Evolutionary conservation across 164 flowering plant species (phyloP), one percentile per base, ranked within the genome.

Genomic region (Taxillus chinensis): DNA sequence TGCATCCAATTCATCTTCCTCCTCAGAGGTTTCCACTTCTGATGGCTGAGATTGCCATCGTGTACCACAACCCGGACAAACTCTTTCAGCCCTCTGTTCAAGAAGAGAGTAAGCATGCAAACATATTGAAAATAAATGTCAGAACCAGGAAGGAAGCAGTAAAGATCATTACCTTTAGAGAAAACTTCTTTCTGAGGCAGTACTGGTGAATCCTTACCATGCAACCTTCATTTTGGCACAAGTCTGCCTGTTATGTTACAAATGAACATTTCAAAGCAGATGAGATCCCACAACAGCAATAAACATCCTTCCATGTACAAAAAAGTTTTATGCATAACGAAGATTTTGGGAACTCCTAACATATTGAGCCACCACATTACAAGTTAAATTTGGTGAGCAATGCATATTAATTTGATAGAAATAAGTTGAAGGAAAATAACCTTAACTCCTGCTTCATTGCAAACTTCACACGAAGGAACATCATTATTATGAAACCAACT

Each of bases 401-500:
- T 56, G 7, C 41, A 27, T 16, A 3, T 8, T 8, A 39, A 11
- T 8, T 2, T 14, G 6, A 0, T n/a, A 17, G 54, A 13, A 67
- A 17, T 17, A 67, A 55, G 70, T 59, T 48, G 46, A 53, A n/a
- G 41, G 38, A 46, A 45, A 17, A 51, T 41, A 63, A 92, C 98
- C 97, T 91, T 91, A 37, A 95, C 77, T 55, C 84, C 97, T 70
- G 95, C 92, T 74, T 95, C 99, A 64, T 91, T 95, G 81, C 99
- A 95, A 45, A 87, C 83, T 52, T 83, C 86, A 73, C 99, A 95
- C 38, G 81, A 67, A 53, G 93, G 86, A 63, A 91, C 75, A 51
- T 85, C 86, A 70, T 80, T 82, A 64, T 40, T 75, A 40, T 73
- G 86, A 59, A 95, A 89, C 96, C 97, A 95, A 66, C 95, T 83